phyloP scores from a whole-genome alignment of 1,284 basidiomycete genomes.

The Irpex sp. region DNA sequence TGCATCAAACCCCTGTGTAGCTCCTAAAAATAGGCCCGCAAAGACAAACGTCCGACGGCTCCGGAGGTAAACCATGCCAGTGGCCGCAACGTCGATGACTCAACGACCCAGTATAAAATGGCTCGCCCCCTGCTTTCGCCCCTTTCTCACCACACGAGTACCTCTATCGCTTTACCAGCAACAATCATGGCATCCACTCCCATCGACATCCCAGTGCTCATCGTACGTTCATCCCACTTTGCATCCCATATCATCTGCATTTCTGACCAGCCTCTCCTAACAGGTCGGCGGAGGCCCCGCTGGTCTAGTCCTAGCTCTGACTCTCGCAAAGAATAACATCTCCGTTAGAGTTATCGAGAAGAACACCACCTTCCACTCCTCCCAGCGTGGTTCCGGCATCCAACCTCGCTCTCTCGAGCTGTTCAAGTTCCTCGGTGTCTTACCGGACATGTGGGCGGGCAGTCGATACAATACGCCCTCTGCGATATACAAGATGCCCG shows the following conservation, averaged over 20 bases:
- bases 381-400: slow-evolving; percentile 13
- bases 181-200: too few species aligned
- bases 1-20: too few species aligned
- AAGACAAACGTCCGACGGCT: too few species aligned
- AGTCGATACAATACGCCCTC: neutral
- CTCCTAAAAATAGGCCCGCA: too few species aligned
- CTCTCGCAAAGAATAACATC: slow-evolving; percentile 13
- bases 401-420: slow-evolving; percentile 16
- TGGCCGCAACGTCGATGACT: too few species aligned
- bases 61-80: too few species aligned
- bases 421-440: slow-evolving; percentile 15
- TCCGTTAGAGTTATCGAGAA: slow-evolving; percentile 15
- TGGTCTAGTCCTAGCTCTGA: slow-evolving; percentile 23
- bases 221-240: neutral
- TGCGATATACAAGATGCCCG: neutral
- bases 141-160: too few species aligned
- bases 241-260: neutral
- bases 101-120: too few species aligned
- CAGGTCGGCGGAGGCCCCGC: slow-evolving; percentile 25
- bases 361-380: slow-evolving; percentile 14
- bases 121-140: too few species aligned
- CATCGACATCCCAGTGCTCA: neutral
- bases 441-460: slow-evolving; percentile 6
- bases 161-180: too few species aligned
- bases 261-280: neutral